Evolutionary conservation across 2,329 filamentous ascomycete genomes (phyloP).

Genomic region (Sarocladium strictum): DNA sequence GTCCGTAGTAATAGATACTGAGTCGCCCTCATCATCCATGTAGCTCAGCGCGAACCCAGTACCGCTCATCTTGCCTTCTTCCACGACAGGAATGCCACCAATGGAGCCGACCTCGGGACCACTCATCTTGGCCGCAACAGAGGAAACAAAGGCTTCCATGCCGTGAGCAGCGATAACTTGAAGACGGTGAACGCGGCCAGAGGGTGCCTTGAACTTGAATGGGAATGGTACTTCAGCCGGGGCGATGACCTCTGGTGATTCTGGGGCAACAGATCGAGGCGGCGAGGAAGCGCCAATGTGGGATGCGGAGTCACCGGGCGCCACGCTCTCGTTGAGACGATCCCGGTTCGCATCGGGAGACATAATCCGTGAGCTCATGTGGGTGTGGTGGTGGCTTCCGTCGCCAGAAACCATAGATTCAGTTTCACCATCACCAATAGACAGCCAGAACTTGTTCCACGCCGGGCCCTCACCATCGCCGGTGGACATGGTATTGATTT

Average conservation of each 20-base stretch:
- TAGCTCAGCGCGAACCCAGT: constrained; percentile 91
- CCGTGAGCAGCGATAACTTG: constrained; percentile 79
- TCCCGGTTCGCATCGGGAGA: constrained; percentile 74
- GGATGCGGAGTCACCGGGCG: constrained; percentile 91
- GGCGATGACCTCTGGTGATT: constrained; percentile 41
- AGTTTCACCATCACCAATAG: constrained; percentile 77
- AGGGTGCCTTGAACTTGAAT: constrained; percentile 99
- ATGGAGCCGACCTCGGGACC: constrained; percentile 77
- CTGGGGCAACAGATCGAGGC: constrained; percentile 55
- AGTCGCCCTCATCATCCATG: constrained; percentile 93
- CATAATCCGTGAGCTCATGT: constrained; percentile 66
- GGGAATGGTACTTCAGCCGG: constrained; percentile 76
- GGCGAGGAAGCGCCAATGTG: constrained; percentile 81
- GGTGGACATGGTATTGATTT: constrained; percentile 92
- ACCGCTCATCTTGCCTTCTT: constrained; percentile 70
- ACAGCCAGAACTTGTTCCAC: constrained; percentile 99
- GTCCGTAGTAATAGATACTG: constrained; percentile 93
- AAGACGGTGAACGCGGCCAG: constrained; percentile 86
- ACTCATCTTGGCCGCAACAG: constrained; percentile 71
- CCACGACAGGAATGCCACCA: constrained; percentile 71
- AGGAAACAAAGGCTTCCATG: constrained; percentile 69
- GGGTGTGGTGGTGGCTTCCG: constrained; percentile 57
- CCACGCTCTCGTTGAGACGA: constrained; percentile 71
- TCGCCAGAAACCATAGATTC: constrained; percentile 96
- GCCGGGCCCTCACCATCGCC: constrained; percentile 89